Evolutionary conservation across 805 yeast species (phyloP), one percentile per base, ranked within the genome.

Genomic region (Metschnikowia cubensis): DNA sequence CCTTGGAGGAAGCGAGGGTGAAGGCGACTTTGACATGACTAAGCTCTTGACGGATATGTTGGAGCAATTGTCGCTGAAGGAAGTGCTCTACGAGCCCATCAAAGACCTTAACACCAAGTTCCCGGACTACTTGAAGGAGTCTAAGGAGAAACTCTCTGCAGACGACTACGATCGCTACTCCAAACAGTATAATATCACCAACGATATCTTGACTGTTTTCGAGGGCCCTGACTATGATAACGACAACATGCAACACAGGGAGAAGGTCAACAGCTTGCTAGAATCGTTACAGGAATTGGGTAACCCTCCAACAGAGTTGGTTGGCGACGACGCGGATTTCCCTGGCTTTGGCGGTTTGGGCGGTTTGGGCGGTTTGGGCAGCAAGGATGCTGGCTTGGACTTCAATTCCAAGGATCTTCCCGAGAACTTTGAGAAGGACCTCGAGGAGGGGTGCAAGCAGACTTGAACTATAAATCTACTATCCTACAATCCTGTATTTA

Each of bases 31-130:
- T 54, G 90, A 85, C 61, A 77, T 84, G 67, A 73, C 84, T 22
- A 80, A 81, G 51, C 68, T 89, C 43, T 69, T 89, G 52, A 77
- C 76, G 17, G 89, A 87, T 35, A 83, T 92, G 82, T 74, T 92
- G 59, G 84, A 82, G 54, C 92, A 90, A 63, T 76, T 92, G 64
- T 81, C 94, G 6, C 82, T 94, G 4, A 92, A 90, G 62, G 91
- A 85, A 50, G 87, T 91, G 18, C 74, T 92, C 35, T 91, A 88
- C 62, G 96, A 86, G 58, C 97, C 98, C 2, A 77, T 92, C 69
- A 86, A 84, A 60, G 96, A 89, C 52, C 75, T 91, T 64, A 81
- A 84, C 55, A 69, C 73, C 11, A 88, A 87, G 62, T 89, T 83
- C 64, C 87, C 89, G 2, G 76, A 66, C 25, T 92, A 88, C 84